Evolutionary conservation across 2,329 filamentous ascomycete species (phyloP).

Genomic region (Paraphoma chrysanthemicola): DNA sequence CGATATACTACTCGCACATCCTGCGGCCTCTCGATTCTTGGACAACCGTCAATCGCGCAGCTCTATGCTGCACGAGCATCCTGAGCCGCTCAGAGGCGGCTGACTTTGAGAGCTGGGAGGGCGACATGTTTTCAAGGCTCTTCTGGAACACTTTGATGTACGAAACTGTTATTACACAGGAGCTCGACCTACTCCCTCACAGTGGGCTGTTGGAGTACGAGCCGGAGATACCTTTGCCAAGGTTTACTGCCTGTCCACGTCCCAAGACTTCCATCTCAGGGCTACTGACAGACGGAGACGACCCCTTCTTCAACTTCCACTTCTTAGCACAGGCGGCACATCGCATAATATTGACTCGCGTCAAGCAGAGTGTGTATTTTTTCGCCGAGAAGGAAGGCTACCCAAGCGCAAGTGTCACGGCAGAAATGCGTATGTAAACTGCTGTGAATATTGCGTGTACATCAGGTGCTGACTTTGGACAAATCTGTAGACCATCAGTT

Average conservation of each 20-base stretch:
- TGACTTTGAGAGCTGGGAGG: constrained; percentile 60
- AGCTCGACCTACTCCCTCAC: constrained; percentile 58
- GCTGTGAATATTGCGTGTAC: too few species aligned
- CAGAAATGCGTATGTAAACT: constrained; percentile 52
- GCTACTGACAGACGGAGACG: constrained; percentile 53
- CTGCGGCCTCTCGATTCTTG: constrained; percentile 62
- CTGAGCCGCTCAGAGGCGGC: constrained; percentile 52
- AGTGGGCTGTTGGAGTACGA: constrained; percentile 60
- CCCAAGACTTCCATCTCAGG: constrained; percentile 43
- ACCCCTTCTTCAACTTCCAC: constrained; percentile 64
- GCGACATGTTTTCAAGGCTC: constrained; percentile 63
- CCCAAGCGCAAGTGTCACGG: constrained; percentile 57
- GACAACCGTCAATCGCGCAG: constrained; percentile 61
- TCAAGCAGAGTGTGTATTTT: constrained; percentile 59
- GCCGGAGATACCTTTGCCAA: constrained; percentile 60
- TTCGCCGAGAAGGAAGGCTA: constrained; percentile 51
- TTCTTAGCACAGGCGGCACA: constrained; percentile 65
- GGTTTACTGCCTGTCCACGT: constrained; percentile 57
- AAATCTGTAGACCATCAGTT: constrained; percentile 52
- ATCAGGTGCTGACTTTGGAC: too few species aligned
- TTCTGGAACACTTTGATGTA: constrained; percentile 65
- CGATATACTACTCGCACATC: constrained; percentile 60
- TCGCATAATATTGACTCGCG: constrained; percentile 62
- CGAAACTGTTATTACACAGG: constrained; percentile 63
- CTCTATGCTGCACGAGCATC: constrained; percentile 57